phyloP scores from a whole-genome alignment of 305 asterid genomes.

The Fraxinus latifolia region DNA sequence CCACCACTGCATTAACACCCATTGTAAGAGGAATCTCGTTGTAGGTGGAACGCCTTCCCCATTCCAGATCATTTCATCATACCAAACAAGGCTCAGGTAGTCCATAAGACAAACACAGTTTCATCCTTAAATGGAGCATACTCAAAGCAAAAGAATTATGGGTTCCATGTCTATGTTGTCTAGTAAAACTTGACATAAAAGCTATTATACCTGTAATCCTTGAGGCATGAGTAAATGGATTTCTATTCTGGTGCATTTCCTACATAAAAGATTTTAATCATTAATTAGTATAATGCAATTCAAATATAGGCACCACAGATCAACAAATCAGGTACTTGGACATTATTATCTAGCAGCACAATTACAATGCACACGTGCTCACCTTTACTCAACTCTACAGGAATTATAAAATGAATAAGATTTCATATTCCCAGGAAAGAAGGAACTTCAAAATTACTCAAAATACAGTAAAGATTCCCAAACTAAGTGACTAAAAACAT shows the following conservation, averaged over 20 bases:
- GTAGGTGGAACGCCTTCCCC: neutral
- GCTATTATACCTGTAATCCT: constrained; percentile 72
- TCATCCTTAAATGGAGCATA: neutral
- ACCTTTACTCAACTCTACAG: neutral
- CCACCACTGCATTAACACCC: neutral
- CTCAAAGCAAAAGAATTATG: neutral
- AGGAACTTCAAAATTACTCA: neutral
- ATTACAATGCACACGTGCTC: neutral
- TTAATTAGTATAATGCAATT: constrained; percentile 1
- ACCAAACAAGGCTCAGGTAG: neutral
- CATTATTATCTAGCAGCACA: neutral
- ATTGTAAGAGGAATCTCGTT: neutral
- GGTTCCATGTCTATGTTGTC: neutral
- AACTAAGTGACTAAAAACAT: neutral
- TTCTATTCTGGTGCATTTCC: constrained; percentile 95
- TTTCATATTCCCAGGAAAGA: neutral
- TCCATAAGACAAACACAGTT: neutral
- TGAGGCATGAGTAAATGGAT: constrained; percentile 82
- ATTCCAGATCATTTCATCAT: neutral
- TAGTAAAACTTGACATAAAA: neutral
- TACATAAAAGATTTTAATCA: constrained; percentile 31
- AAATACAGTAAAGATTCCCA: neutral
- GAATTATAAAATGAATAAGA: too few species aligned
- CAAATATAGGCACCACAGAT: constrained; percentile 8
- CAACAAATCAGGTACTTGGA: neutral